phyloP scores from a whole-genome alignment of 2,329 filamentous ascomycete species.

The Scedosporium boydii region DNA sequence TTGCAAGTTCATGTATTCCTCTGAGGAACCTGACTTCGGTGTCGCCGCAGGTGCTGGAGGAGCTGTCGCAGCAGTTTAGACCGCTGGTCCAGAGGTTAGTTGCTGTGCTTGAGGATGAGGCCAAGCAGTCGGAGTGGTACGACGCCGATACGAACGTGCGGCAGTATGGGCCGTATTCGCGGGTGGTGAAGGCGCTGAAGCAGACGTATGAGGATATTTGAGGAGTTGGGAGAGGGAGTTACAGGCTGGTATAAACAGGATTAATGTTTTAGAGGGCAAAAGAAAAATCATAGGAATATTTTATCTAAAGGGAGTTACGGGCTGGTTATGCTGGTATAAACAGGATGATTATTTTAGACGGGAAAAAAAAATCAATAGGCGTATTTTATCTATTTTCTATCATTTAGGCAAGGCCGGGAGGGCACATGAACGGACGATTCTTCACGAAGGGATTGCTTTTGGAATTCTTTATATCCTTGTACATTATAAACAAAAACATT shows the following conservation, averaged over 20 bases:
- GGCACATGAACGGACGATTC: too few species aligned
- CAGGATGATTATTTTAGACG: too few species aligned
- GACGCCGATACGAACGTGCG: conserved; percentile 5
- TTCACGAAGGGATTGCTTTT: too few species aligned
- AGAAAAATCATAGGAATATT: background rate
- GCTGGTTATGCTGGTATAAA: too few species aligned
- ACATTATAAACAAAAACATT: background rate
- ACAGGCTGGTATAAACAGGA: background rate
- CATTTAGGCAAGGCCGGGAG: too few species aligned
- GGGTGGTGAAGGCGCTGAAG: conserved; percentile 2
- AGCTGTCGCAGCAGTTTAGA: background rate
- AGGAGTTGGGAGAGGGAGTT: background rate
- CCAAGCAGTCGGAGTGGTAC: conserved; percentile 4
- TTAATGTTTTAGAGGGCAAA: background rate
- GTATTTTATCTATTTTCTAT: background rate
- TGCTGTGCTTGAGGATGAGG: background rate
- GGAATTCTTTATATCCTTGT: background rate
- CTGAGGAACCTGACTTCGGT: background rate
- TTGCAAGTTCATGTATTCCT: background rate
- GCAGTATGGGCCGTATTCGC: conserved; percentile 2
- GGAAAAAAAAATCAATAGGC: too few species aligned
- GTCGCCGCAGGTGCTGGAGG: background rate
- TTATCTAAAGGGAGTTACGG: background rate
- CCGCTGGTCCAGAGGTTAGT: background rate
- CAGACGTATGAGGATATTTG: conserved; percentile 1